These are phyloP conservation scores for Megacollybia marginata DNA, from an alignment of 768 basidiomycete genomes.

Conservation along the genomic window DNA sequence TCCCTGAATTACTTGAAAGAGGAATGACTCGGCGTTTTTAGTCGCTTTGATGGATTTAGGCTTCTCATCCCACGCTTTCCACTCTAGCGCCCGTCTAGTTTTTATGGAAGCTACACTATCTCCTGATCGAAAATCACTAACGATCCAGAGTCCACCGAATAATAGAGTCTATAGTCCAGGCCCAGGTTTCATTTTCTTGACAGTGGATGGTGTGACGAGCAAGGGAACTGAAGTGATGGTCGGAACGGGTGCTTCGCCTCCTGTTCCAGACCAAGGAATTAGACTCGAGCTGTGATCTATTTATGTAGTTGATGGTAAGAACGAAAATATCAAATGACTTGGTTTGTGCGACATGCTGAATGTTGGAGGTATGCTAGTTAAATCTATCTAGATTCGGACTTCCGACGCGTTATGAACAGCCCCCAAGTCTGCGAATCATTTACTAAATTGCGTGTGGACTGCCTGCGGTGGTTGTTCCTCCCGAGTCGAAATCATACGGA, in stretches of 20 bases:
- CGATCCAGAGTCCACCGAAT: conserved; percentile 27
- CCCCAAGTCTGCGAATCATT: no score
- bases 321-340: no score
- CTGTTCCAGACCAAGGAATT: conserved; percentile 6
- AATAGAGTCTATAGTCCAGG: conserved; percentile 25
- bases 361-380: no score
- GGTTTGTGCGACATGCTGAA: no score
- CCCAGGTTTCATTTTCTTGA: conserved; percentile 13
- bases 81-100: conserved; percentile 25
- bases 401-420: no score
- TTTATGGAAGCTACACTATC: conserved; percentile 23
- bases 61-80: conserved; percentile 28
- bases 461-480: no score
- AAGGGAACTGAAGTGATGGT: conserved; percentile 9
- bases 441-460: no score
- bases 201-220: conserved; percentile 11
- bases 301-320: no score
- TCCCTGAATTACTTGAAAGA: not conserved
- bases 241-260: conserved; percentile 9
- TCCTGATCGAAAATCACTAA: conserved; percentile 19
- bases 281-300: no score
- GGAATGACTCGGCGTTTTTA: conserved; percentile 5
- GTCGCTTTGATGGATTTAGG: conserved; percentile 28
- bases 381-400: no score
- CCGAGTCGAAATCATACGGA: no score